Base-by-base conservation (phyloP, 1,284 basidiomycete genomes). In the Bjerkandera adusta region DNA sequence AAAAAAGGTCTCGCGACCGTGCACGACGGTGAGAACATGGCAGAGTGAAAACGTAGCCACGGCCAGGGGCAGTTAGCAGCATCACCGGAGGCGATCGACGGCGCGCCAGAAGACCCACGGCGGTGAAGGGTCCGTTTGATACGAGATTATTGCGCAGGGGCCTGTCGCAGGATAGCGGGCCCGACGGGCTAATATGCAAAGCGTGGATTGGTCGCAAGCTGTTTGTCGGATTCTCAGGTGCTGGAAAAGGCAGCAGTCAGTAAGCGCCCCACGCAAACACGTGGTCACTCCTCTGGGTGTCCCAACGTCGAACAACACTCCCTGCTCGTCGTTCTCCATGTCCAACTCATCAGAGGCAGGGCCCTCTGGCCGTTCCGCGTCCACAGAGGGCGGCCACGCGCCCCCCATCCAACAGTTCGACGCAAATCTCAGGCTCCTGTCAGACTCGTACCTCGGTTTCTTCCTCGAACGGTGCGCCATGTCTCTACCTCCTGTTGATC, bases 391-490 rank as follows among this genome's bases (percentile, higher is more conserved):
- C 50, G 22, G 53, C 56, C 55, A 84, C 83, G 6, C 85, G 85
- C 6, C 84, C 4, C 85, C 86, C 4, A 66, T 88, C 35, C 75
- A 81, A 0, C 68, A 82, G 43, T 91, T 89, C 59, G 88, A 91
- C 46, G 64, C 73, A 30, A 82, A 91, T 56, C 77, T 91, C 30
- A 79, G 71, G 51, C 72, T 81, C 51, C 63, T 91, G 39, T 72
- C 78, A 25, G 87, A 91, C 55, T 86, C 85, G 7, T 91, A 91
- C 63, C 75, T 93, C 53, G 71, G 61, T 52, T 93, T 93, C 72
- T 93, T 93, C 67, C 77, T 81, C 63, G 92, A 94, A 71, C 76
- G 91, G 90, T 89, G 58, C 57, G 80, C 64, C 36, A 49, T 33
- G 27, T 21, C 41, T 53, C 38, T 49, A 26, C 40, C 38, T 40